Evolutionary conservation across 768 basidiomycete genomes (phyloP).

Genomic region (Trametes maxima): DNA sequence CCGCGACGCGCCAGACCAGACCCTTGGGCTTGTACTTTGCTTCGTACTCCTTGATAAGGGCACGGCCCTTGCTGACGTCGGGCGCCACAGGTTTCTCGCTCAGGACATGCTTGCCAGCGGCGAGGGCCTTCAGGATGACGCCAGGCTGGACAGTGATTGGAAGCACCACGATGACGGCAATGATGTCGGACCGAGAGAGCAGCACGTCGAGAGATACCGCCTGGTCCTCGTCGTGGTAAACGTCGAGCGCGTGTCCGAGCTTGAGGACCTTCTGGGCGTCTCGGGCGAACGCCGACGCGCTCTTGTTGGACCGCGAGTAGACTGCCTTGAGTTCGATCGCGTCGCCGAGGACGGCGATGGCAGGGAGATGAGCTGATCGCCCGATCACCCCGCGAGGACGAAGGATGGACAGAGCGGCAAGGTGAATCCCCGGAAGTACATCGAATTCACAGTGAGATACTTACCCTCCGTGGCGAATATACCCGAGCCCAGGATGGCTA

Average conservation of each 20-base stretch:
- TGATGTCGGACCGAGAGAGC: constrained; percentile 67
- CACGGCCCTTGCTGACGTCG: constrained; percentile 63
- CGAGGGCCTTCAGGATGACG: constrained; percentile 62
- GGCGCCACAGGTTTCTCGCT: constrained; percentile 87
- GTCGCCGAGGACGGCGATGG: constrained; percentile 57
- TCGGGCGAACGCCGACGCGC: constrained; percentile 53
- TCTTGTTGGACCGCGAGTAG: constrained; percentile 77
- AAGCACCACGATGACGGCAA: constrained; percentile 72
- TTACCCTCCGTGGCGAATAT: constrained; percentile 76
- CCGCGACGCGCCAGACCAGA: constrained; percentile 79
- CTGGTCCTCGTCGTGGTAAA: constrained; percentile 59
- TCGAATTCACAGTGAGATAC: constrained; percentile 25
- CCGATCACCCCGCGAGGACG: not conserved
- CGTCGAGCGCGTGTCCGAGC: constrained; percentile 43
- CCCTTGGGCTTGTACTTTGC: constrained; percentile 64
- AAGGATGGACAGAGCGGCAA: not conserved
- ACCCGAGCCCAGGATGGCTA: constrained; percentile 82
- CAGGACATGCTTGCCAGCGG: constrained; percentile 84
- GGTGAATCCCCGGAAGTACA: constrained; percentile 28
- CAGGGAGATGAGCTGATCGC: constrained; percentile 74
- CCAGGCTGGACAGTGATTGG: constrained; percentile 77
- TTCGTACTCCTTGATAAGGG: constrained; percentile 69
- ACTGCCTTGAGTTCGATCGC: constrained; percentile 61
- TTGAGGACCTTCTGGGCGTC: constrained; percentile 46
- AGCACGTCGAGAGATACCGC: constrained; percentile 56